Percentiles rank a stretch among this genome's conserved stretches.
These are phyloP conservation scores for Aspergillus ibericus DNA, from an alignment of 2,329 filamentous ascomycete species.

Conservation along the genomic window DNA sequence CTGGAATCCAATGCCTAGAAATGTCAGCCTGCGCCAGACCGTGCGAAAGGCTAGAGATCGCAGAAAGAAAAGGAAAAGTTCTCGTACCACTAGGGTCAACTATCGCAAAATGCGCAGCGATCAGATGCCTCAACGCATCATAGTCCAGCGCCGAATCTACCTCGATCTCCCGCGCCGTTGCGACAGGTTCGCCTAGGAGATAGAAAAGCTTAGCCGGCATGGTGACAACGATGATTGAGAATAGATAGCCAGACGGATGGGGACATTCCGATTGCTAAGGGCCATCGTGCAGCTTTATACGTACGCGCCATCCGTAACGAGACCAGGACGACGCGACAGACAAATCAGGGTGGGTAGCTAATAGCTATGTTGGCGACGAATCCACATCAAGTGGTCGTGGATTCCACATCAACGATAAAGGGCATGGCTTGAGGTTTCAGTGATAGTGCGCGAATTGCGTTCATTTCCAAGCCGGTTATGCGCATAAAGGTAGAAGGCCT, in stretches of 20 bases:
- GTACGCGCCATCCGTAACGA: background rate
- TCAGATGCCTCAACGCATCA: slow-evolving; percentile 21
- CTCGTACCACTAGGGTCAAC: slow-evolving; percentile 29
- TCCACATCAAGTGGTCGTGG: background rate
- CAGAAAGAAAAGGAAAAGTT: background rate
- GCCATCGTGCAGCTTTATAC: background rate
- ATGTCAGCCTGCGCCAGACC: background rate
- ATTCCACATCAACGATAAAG: background rate
- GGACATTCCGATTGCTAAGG: background rate
- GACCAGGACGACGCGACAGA: background rate
- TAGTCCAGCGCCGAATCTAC: slow-evolving; percentile 21
- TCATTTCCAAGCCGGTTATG: background rate
- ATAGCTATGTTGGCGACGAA: background rate
- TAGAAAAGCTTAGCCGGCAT: slow-evolving; percentile 24
- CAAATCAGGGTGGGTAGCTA: background rate
- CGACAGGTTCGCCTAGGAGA: slow-evolving; percentile 21
- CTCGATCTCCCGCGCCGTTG: slow-evolving; percentile 22
- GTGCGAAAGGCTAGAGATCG: background rate
- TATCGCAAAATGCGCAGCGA: slow-evolving; percentile 33
- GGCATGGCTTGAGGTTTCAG: background rate
- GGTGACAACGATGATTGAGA: background rate
- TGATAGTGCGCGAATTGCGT: background rate
- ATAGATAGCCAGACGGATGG: background rate
- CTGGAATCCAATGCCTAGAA: slow-evolving; percentile 25
- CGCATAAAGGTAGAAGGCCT: background rate